Evolutionary conservation across 2,329 filamentous ascomycete genomes (phyloP), one percentile per base, ranked within the genome.

Genomic region (Phymatotrichopsis omnivora): DNA sequence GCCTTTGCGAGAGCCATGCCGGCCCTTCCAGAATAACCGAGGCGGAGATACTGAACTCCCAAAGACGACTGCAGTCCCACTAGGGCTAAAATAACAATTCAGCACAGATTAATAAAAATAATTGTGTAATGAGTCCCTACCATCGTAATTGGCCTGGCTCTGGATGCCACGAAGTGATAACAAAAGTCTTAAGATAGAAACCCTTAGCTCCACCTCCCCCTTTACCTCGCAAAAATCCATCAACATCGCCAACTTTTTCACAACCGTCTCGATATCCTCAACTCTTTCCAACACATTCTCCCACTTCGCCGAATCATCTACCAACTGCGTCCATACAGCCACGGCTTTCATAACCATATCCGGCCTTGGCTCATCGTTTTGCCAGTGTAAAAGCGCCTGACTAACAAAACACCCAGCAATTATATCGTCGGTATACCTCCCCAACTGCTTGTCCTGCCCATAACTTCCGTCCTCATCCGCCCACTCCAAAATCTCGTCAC

Each of bases 11-110:
- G 68, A 2, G 71, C 61, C 4, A 69, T 58, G 5, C 68, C 69
- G 34, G 77, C 75, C 57, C 73, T 74, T 32, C 71, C 72, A 37
- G 72, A 72, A 55, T 78, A 75, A 22, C 77, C 78, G 49, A 80
- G 66, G 4, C 69, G 67, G 32, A 76, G 65, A 56, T 77, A 75
- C 51, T 77, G 72, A 6, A 70, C 55, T 2, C 69, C 72, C 5
- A 78, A 62, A 25, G 45, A 45, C 17, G 53, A 46, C 34, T 58
- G 52, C 7, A 55, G 46, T 19, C 40, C 48, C 10, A 56, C 41
- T 17, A 58, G 38, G 5, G 52, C 56, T 57, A 28, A 16, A 40
- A 12, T 7, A 24, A 20, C n/a, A 8, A 12, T 24, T n/a, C n/a
- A n/a, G n/a, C n/a, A n/a, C n/a, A n/a, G n/a, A n/a, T n/a, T n/a